A percentile compares a stretch with the other conserved stretches of the same genome.
Conservation (phyloP, 176 grass and related monocot species). For the Chloris gayana region DNA sequence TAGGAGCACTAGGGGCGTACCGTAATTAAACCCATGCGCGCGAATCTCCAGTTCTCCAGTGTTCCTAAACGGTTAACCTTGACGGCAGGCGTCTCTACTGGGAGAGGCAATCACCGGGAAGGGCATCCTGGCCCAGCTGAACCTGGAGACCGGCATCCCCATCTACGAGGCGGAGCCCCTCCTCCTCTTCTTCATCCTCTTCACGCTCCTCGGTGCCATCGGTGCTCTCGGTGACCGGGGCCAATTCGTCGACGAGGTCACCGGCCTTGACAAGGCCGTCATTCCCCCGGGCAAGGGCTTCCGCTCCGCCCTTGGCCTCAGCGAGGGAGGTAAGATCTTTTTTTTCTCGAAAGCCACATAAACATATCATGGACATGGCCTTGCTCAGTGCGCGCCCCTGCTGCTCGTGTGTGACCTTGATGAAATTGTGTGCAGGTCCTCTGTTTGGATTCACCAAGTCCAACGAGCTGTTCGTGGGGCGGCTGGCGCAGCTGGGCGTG, state of each 20-base stretch:
- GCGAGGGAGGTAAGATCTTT: slow-evolving; percentile 66
- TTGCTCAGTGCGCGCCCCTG: no score
- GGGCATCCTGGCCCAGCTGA: slow-evolving; percentile 89
- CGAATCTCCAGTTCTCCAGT: background rate
- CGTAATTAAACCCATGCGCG: background rate
- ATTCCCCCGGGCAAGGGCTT: slow-evolving; percentile 89
- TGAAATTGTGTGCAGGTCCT: slow-evolving; percentile 21
- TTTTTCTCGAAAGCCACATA: no score
- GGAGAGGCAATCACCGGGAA: slow-evolving; percentile 98
- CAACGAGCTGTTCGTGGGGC: slow-evolving; percentile 70
- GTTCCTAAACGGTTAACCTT: background rate
- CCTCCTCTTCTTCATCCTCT: slow-evolving; percentile 99
- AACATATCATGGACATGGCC: background rate
- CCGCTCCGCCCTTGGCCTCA: slow-evolving; percentile 74
- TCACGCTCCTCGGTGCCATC: slow-evolving; percentile 97
- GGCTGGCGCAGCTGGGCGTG: slow-evolving; percentile 67
- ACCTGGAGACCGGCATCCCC: slow-evolving; percentile 95
- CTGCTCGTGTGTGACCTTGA: background rate
- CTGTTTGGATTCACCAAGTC: slow-evolving; percentile 72
- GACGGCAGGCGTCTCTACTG: slow-evolving; percentile 73
- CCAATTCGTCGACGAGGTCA: slow-evolving; percentile 67
- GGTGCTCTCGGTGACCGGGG: slow-evolving; percentile 96
- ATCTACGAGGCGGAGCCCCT: slow-evolving; percentile 99
- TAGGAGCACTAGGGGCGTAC: background rate
- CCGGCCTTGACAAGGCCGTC: slow-evolving; percentile 85